Evolutionary conservation across 73 alveolate genomes (phyloP).

Genomic region (Paramecium biaurelia): DNA sequence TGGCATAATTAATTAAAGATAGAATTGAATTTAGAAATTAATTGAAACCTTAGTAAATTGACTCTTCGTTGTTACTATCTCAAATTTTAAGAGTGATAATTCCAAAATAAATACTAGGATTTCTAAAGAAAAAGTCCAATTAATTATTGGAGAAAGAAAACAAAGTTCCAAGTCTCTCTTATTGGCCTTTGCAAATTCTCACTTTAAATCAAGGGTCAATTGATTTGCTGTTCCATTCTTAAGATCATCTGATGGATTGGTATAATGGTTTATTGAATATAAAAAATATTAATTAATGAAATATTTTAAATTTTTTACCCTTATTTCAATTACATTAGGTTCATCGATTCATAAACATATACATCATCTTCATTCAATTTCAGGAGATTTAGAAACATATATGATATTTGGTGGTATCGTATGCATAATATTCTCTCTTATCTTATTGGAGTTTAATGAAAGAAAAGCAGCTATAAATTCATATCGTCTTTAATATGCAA

Average conservation of each 20-base stretch:
- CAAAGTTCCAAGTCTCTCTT: not conserved
- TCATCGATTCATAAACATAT: not conserved
- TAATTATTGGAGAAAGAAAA: not conserved
- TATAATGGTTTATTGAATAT: not conserved
- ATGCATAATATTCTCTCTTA: not conserved
- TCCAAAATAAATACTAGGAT: not conserved
- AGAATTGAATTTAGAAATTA: not conserved
- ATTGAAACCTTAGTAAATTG: not conserved
- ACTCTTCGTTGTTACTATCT: not conserved
- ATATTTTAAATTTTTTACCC: not conserved
- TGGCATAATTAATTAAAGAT: not conserved
- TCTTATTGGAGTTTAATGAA: not conserved
- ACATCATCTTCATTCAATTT: not conserved
- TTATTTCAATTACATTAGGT: not conserved
- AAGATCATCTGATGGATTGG: slow-evolving; percentile 9
- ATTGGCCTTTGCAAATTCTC: not conserved
- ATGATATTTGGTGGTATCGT: not conserved
- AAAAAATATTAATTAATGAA: slow-evolving; percentile 6
- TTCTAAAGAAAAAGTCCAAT: not conserved
- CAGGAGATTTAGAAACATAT: not conserved
- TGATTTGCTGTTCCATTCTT: not conserved
- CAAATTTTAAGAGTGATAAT: not conserved
- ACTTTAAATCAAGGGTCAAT: not conserved
- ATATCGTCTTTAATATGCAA: not conserved
- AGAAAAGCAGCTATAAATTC: slow-evolving; percentile 11